Evolutionary conservation across 441 rosid genomes (phyloP), one percentile per base, ranked within the genome.

Genomic region (Eutrema salsugineum): DNA sequence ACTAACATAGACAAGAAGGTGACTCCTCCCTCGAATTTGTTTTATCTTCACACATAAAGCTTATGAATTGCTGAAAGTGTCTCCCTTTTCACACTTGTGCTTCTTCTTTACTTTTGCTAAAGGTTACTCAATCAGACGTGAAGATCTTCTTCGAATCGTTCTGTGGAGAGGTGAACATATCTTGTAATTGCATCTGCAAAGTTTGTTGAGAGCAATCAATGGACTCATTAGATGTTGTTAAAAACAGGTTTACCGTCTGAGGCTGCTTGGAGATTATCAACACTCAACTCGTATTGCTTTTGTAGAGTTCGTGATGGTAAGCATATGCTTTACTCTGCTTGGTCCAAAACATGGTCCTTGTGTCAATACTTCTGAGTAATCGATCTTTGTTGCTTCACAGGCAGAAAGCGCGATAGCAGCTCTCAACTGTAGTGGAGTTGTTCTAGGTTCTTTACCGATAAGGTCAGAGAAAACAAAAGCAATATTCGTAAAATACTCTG

Each of bases 1-100:
- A 87, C 97, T 73, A 91, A 91, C 80, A 91, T 92, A n/a, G 96
- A 90, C 73, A 92, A 87, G 86, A 92, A 84, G 93, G 96, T 92
- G 47, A 38, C 50, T 15, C 27, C 7, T 30, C 19, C 8, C 16
- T 43, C 56, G 58, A 30, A 24, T 33, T n/a, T n/a, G n/a, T 51
- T 16, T 54, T 57, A 33, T 51, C 69, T 71, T 61, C 87, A 20
- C 84, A 20, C 19, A 78, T 75, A 77, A 77, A 80, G 87, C 82
- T 84, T 47, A 15, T n/a, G n/a, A n/a, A 83, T 8, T 78, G 80
- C 63, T 83, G 83, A 57, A 40, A 81, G 85, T 71, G 77, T 80
- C 59, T 84, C 57, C 6, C 49, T 44, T 44, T 65, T 79, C 68
- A 61, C 50, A n/a, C 57, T 0, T 35, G 27, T 74, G 8, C 28